Percentiles rank a stretch among this genome's conserved stretches.
phyloP scores from a whole-genome alignment of 2,329 filamentous ascomycete species.

The Botrytis cinerea region DNA sequence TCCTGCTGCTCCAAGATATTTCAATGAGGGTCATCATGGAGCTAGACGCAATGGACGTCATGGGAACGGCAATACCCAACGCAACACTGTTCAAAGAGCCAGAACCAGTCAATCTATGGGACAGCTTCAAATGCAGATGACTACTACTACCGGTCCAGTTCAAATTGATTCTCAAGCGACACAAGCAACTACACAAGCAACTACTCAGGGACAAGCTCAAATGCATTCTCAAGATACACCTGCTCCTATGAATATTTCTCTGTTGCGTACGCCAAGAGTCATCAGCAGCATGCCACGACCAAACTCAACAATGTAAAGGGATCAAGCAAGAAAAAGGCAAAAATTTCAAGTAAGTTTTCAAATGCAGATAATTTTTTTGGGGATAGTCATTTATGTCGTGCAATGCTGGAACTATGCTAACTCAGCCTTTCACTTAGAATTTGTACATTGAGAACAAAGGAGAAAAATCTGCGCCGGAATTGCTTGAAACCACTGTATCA shows the following conservation, averaged over 20 bases:
- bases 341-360: constrained; percentile 16
- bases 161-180: not conserved
- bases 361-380: not conserved
- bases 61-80: not conserved
- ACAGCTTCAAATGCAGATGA: not conserved
- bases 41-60: not conserved
- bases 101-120: not conserved
- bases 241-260: not conserved
- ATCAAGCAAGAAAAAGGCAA: constrained; percentile 7
- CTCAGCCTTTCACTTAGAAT: constrained; percentile 25
- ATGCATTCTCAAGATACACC: not conserved
- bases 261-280: constrained; percentile 10
- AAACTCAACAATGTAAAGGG: constrained; percentile 18
- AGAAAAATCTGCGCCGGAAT: constrained; percentile 27
- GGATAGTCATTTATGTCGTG: constrained; percentile 13
- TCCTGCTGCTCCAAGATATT: not conserved
- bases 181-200: constrained; percentile 5
- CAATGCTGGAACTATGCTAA: constrained; percentile 18
- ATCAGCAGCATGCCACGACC: constrained; percentile 15
- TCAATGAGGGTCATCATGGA: not conserved
- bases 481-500: constrained; percentile 14
- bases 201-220: constrained; percentile 5
- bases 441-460: constrained; percentile 34
- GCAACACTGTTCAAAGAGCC: not conserved
- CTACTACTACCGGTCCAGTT: not conserved